Evolutionary conservation across 768 basidiomycete species (phyloP).

Genomic region (Macrolepiota fuliginosa): DNA sequence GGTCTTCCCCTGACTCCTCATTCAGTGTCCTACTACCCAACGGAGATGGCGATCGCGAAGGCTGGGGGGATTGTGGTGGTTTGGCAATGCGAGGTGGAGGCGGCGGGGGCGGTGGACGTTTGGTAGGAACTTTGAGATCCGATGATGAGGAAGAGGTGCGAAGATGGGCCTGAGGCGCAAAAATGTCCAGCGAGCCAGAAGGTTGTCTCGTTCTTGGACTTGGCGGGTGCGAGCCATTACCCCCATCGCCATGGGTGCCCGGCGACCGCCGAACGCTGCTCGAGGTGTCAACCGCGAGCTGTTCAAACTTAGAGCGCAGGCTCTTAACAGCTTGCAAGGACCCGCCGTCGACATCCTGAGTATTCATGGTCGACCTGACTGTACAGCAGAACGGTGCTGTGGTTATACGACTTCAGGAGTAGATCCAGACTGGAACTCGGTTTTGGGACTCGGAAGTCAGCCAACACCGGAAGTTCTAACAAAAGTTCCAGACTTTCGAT

Average conservation of each 20-base stretch:
- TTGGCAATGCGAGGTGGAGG: slow-evolving; percentile 42
- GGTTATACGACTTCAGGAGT: neutral
- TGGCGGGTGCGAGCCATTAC: slow-evolving; percentile 19
- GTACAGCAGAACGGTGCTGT: neutral
- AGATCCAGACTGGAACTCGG: neutral
- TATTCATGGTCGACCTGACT: neutral
- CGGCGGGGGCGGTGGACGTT: slow-evolving; percentile 58
- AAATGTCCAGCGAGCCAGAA: slow-evolving; percentile 28
- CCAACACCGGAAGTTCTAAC: neutral
- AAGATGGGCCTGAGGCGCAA: slow-evolving; percentile 27
- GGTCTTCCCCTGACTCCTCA: slow-evolving; percentile 13
- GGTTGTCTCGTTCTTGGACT: slow-evolving; percentile 40
- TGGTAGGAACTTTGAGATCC: slow-evolving; percentile 43
- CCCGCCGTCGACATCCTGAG: slow-evolving; percentile 46
- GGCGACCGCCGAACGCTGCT: neutral
- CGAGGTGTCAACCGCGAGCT: slow-evolving; percentile 47
- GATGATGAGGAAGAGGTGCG: slow-evolving; percentile 52
- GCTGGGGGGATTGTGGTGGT: slow-evolving; percentile 26
- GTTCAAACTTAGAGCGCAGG: slow-evolving; percentile 70
- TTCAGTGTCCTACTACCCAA: neutral
- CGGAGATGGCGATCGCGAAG: slow-evolving; percentile 39
- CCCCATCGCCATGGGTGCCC: slow-evolving; percentile 10
- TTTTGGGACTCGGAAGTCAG: neutral
- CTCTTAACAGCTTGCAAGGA: slow-evolving; percentile 65
- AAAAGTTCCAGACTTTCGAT: neutral